A percentile compares a stretch with the other conserved stretches of the same genome.
These are phyloP conservation scores for Aspergillus indologenus DNA, from an alignment of 495 filamentous ascomycete species.

Conservation along the genomic window DNA sequence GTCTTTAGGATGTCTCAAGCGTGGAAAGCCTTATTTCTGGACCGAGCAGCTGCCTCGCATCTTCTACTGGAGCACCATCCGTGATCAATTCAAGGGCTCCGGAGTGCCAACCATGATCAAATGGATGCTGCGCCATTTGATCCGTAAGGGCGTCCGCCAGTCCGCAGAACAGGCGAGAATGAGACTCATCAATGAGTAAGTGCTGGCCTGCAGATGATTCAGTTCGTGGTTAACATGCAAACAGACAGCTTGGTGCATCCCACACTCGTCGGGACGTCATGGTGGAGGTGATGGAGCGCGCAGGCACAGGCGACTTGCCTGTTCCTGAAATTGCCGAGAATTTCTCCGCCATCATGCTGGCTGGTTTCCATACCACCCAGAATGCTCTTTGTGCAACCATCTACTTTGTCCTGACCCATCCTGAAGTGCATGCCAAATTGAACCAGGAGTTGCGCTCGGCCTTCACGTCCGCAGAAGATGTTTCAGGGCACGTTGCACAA, in stretches of 20 bases:
- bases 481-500: constrained; percentile 44
- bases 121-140: constrained; percentile 24
- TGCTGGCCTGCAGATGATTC: not conserved
- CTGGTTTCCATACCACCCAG: constrained; percentile 57
- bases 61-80: constrained; percentile 30
- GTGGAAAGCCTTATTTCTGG: constrained; percentile 28
- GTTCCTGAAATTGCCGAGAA: constrained; percentile 29
- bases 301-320: constrained; percentile 15
- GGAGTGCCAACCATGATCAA: constrained; percentile 27
- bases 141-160: constrained; percentile 24
- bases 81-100: constrained; percentile 26
- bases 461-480: constrained; percentile 51
- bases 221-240: not conserved
- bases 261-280: constrained; percentile 29
- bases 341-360: constrained; percentile 43
- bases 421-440: constrained; percentile 41
- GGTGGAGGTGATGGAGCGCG: constrained; percentile 28
- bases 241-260: constrained; percentile 19
- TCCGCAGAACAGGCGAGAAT: constrained; percentile 25
- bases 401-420: constrained; percentile 52
- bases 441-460: constrained; percentile 46
- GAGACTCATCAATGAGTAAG: constrained; percentile 26
- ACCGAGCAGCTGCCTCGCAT: constrained; percentile 27
- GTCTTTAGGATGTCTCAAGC: constrained; percentile 23
- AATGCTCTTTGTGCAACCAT: constrained; percentile 52